Evolutionary conservation across 2,329 filamentous ascomycete species (phyloP).

Genomic region (Colletotrichum sublineola): DNA sequence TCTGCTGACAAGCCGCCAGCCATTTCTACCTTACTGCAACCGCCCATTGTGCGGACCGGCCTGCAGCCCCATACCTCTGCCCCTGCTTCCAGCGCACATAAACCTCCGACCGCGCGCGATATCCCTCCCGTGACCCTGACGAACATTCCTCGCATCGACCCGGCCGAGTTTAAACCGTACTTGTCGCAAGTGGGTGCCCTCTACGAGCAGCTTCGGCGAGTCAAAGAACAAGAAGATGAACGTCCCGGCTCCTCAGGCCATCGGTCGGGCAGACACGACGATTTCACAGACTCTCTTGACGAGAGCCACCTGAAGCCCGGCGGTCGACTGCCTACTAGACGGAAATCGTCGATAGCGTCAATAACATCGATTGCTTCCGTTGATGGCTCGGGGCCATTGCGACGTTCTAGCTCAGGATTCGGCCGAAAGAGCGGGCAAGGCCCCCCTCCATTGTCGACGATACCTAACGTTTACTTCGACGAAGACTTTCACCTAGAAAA

Average conservation of each 20-base stretch:
- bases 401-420: constrained; percentile 63
- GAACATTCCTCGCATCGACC: constrained; percentile 86
- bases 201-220: constrained; percentile 89
- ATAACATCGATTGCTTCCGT: constrained; percentile 64
- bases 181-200: constrained; percentile 86
- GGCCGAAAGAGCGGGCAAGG: constrained; percentile 75
- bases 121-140: constrained; percentile 94
- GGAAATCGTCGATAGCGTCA: constrained; percentile 60
- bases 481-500: constrained; percentile 96
- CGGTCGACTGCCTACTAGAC: constrained; percentile 53
- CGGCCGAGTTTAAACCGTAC: constrained; percentile 85
- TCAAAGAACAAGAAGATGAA: constrained; percentile 82
- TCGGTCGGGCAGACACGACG: constrained; percentile 58
- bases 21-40: constrained; percentile 93
- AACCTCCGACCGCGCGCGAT: constrained; percentile 85
- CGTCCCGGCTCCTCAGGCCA: constrained; percentile 45
- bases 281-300: constrained; percentile 53
- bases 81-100: constrained; percentile 78
- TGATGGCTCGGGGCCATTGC: constrained; percentile 58
- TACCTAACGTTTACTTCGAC: constrained; percentile 94
- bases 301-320: constrained; percentile 64
- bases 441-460: constrained; percentile 89
- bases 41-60: constrained; percentile 90
- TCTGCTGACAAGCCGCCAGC: constrained; percentile 61
- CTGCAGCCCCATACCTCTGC: constrained; percentile 83